A percentile compares a stretch with the other conserved stretches of the same genome.
Conservation (phyloP, 2,329 filamentous ascomycete species). For the Graphilbum fragrans region DNA sequence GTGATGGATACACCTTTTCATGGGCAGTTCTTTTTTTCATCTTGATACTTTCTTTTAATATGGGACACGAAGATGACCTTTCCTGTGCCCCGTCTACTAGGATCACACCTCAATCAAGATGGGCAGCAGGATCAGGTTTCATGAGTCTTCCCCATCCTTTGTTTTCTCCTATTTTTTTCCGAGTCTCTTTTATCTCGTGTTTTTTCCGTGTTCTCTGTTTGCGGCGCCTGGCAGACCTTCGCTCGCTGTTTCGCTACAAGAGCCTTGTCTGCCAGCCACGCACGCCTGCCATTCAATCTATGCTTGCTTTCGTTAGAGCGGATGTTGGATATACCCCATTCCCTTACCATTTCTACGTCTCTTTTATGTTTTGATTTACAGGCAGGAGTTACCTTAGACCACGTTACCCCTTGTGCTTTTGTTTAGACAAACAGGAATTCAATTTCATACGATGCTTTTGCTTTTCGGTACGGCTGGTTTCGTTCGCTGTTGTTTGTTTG, state of each 20-base stretch:
- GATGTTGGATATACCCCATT: conserved; percentile 5
- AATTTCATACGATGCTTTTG: too few relatives aligned
- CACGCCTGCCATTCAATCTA: background rate
- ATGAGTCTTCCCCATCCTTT: too few relatives aligned
- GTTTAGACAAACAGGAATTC: too few relatives aligned
- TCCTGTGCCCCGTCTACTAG: too few relatives aligned
- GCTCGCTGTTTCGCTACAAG: background rate
- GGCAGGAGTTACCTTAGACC: background rate
- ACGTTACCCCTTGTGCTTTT: too few relatives aligned
- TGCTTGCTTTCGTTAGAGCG: background rate
- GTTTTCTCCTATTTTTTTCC: background rate
- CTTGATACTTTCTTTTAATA: background rate
- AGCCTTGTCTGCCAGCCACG: background rate
- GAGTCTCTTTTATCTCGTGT: background rate
- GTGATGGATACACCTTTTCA: conserved; percentile 4
- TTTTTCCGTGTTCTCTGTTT: background rate
- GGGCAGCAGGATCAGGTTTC: too few relatives aligned
- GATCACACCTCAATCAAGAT: too few relatives aligned
- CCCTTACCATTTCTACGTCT: background rate
- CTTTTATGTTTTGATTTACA: background rate
- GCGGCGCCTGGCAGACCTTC: background rate
- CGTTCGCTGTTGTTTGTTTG: too few relatives aligned
- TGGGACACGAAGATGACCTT: too few relatives aligned
- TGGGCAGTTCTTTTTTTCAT: conserved; percentile 1
- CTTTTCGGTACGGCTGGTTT: too few relatives aligned